Evolutionary conservation across 2,329 filamentous ascomycete species (phyloP).

Genomic region (Pyrenophora graminea): DNA sequence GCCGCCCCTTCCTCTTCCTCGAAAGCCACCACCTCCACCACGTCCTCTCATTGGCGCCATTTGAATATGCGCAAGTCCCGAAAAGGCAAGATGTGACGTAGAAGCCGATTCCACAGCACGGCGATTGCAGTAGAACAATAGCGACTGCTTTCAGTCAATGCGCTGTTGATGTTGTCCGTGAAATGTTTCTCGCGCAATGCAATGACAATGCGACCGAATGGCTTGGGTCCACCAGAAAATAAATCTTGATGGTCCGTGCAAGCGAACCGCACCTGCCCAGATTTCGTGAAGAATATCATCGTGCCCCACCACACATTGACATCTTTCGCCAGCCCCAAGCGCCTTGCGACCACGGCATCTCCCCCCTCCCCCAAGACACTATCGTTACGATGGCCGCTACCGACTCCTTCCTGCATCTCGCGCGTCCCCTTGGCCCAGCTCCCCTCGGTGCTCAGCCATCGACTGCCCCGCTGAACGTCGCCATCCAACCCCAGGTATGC

Average conservation of each 20-base stretch:
- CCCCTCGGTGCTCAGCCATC: slow-evolving; percentile 78
- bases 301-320: slow-evolving; percentile 26
- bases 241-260: slow-evolving; percentile 34
- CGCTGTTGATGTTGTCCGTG: not conserved
- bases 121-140: too few relatives aligned
- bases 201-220: not conserved
- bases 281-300: slow-evolving; percentile 40
- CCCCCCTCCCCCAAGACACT: not conserved
- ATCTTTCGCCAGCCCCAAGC: slow-evolving; percentile 19
- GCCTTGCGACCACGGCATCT: slow-evolving; percentile 16
- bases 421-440: slow-evolving; percentile 85
- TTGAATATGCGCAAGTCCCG: not conserved
- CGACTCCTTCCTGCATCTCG: slow-evolving; percentile 91
- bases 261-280: slow-evolving; percentile 38
- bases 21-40: slow-evolving; percentile 25
- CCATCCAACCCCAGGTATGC: slow-evolving; percentile 90
- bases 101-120: too few relatives aligned
- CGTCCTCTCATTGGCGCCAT: slow-evolving; percentile 25
- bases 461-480: slow-evolving; percentile 89
- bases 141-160: too few relatives aligned
- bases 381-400: slow-evolving; percentile 72
- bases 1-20: slow-evolving; percentile 14
- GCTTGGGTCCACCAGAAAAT: slow-evolving; percentile 19
- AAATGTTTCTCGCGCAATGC: too few relatives aligned
- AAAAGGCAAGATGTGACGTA: too few relatives aligned